Evolutionary conservation across 2,329 filamentous ascomycete genomes (phyloP).

Genomic region (Pseudogymnoascus sp.): DNA sequence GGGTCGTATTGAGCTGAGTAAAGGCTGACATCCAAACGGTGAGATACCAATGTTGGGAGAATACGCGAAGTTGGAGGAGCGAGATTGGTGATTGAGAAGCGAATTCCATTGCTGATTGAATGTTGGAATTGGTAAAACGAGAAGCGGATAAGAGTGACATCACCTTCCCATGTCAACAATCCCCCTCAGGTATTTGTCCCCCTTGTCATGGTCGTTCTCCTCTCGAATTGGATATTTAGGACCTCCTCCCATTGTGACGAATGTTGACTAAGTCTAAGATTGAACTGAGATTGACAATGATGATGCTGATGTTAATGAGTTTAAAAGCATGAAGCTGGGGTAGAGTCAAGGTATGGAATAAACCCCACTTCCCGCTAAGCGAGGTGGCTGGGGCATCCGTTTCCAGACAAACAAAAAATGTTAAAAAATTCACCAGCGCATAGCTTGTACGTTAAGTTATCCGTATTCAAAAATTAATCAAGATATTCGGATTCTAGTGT

Average conservation of each 20-base stretch:
- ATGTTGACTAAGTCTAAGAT: no score
- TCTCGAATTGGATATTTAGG: not conserved
- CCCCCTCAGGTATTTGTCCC: conserved; percentile 20
- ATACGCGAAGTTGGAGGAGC: conserved; percentile 51
- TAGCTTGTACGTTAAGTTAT: no score
- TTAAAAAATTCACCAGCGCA: no score
- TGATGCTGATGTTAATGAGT: no score
- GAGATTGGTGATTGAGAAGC: conserved; percentile 60
- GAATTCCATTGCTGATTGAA: conserved; percentile 56
- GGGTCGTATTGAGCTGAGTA: conserved; percentile 54
- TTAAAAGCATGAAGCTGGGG: no score
- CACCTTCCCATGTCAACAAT: conserved; percentile 36
- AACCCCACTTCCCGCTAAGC: no score
- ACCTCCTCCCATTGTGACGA: not conserved
- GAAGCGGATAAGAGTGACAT: not conserved
- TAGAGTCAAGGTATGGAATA: no score
- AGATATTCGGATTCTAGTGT: no score
- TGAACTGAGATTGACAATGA: no score
- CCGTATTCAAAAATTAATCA: no score
- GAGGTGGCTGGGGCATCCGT: no score
- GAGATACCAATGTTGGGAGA: conserved; percentile 50
- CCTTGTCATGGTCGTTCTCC: conserved; percentile 7
- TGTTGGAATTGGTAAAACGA: not conserved
- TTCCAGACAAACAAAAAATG: no score
- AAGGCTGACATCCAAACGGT: conserved; percentile 54